Evolutionary conservation across 208 protist genomes (phyloP).

Genomic region (Leishmania aethiopica): DNA sequence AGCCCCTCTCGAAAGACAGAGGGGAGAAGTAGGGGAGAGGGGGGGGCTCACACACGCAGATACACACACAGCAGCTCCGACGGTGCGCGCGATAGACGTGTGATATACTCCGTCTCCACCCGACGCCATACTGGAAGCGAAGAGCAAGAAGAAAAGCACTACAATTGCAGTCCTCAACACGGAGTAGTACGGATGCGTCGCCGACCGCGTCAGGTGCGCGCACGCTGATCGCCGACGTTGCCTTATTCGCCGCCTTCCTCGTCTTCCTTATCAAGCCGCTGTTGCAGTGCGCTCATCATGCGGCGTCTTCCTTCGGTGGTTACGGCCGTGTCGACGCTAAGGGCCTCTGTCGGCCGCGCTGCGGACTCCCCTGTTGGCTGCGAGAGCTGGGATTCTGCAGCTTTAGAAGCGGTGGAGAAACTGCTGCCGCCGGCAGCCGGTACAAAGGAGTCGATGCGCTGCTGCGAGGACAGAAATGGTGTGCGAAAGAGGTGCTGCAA

Average conservation of each 20-base stretch:
- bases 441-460: conserved; percentile 26
- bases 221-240: neutral
- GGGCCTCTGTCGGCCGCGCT: neutral
- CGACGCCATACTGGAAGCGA: neutral
- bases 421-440: no score
- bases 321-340: neutral
- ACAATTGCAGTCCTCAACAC: neutral
- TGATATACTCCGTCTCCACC: neutral
- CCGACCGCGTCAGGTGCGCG: neutral
- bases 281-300: conserved; percentile 45
- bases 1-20: neutral
- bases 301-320: conserved; percentile 11
- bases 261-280: conserved; percentile 36
- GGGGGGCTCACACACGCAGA: neutral
- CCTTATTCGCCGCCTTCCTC: conserved; percentile 13
- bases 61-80: neutral
- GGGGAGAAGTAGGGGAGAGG: neutral
- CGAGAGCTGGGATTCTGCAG: neutral
- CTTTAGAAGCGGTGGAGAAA: neutral
- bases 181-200: neutral
- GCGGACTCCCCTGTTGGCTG: neutral
- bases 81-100: neutral
- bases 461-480: conserved; percentile 49
- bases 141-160: neutral
- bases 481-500: conserved; percentile 62